Percentiles rank a stretch among this genome's conserved stretches.
Conservation (phyloP, 1,284 basidiomycete species). For the Ganoderma leucocontextum region DNA sequence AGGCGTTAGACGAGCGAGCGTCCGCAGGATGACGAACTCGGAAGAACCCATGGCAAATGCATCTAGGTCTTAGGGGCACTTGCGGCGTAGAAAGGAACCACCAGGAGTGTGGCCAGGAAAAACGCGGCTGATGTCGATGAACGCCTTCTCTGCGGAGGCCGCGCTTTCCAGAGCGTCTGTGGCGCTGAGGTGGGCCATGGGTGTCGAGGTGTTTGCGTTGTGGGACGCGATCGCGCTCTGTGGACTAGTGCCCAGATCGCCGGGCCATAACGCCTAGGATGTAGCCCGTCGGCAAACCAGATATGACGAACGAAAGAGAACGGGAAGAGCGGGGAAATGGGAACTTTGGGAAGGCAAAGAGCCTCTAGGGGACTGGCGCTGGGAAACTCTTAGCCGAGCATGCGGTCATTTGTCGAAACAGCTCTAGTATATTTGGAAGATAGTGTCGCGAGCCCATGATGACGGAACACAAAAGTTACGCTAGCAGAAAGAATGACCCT, state of each 20-base stretch:
- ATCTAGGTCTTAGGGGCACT: neutral
- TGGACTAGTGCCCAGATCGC: constrained; percentile 6
- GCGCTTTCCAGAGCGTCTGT: constrained; percentile 19
- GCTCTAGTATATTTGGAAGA: neutral
- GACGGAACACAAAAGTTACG: neutral
- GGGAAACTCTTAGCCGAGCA: constrained; percentile 7
- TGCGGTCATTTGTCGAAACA: constrained; percentile 14
- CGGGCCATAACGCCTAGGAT: constrained; percentile 8
- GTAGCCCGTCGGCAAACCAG: neutral
- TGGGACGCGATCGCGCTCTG: neutral
- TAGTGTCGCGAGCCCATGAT: neutral
- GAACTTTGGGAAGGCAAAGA: no score
- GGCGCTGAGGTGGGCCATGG: constrained; percentile 1
- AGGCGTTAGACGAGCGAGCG: neutral
- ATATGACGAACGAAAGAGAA: neutral
- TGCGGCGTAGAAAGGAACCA: neutral
- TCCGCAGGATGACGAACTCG: neutral
- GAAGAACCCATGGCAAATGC: constrained; percentile 4
- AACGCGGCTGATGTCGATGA: neutral
- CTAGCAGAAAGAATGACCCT: constrained; percentile 3
- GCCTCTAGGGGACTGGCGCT: neutral
- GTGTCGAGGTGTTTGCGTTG: neutral
- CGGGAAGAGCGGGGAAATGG: neutral
- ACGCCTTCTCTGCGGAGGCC: constrained; percentile 19
- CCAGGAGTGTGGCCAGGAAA: constrained; percentile 1